phyloP scores from a whole-genome alignment of 805 yeast species.

The Peterozyma xylosa region DNA sequence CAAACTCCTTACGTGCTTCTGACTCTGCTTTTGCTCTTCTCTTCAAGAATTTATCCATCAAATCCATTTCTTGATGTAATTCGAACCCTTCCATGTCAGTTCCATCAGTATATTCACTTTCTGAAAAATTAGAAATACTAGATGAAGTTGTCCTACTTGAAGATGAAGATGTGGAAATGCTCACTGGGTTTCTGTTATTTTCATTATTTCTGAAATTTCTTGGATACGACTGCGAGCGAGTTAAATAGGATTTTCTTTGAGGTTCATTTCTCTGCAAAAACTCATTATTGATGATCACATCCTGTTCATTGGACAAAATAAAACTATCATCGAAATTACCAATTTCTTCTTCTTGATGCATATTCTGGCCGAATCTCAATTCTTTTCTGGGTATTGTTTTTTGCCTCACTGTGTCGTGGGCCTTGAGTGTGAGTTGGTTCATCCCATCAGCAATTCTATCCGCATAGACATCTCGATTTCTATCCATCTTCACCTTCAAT shows the following conservation, averaged over 20 bases:
- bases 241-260: not conserved
- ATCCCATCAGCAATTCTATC: too few species aligned
- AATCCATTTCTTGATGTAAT: constrained; percentile 5
- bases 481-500: too few species aligned
- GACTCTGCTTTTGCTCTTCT: constrained; percentile 5
- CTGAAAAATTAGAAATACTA: constrained; percentile 3
- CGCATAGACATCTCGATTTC: too few species aligned
- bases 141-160: constrained; percentile 6
- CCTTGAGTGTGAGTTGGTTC: too few species aligned
- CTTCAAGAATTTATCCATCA: constrained; percentile 5
- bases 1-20: constrained; percentile 7
- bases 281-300: constrained; percentile 13
- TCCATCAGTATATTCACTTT: constrained; percentile 7
- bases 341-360: too few species aligned
- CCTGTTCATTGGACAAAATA: too few species aligned
- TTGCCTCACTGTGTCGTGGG: too few species aligned
- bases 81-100: constrained; percentile 8
- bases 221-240: not conserved
- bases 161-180: not conserved
- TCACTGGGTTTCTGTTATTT: not conserved
- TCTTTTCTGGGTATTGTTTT: too few species aligned
- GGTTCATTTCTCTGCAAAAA: constrained; percentile 38
- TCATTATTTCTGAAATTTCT: not conserved
- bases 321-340: too few species aligned
- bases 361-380: too few species aligned